Evolutionary conservation across 2,329 filamentous ascomycete genomes (phyloP), one percentile per base, ranked within the genome.

Genomic region (Capronia epimyces): DNA sequence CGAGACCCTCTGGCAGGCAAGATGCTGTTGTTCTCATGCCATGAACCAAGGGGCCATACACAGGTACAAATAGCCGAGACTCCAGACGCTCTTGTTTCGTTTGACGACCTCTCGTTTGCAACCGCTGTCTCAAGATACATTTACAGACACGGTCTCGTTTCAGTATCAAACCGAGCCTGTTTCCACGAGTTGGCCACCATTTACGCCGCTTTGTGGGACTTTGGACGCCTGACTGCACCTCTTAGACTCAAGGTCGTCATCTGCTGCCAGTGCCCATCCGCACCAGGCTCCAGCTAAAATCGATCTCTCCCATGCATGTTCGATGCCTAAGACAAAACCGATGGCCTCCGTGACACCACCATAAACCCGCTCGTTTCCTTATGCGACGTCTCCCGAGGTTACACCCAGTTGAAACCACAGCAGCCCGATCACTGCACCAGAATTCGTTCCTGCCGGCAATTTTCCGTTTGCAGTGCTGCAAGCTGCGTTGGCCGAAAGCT

Each of bases 151-250:
- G 27, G 10, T 21, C n/a, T n/a, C 20, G 24, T 27, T 34, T 48
- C 37, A 32, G 4, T 36, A 22, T 12, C 36, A 21, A 32, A 24
- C 46, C 36, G 36, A 42, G 12, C 24, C 46, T 40, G 36, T 40
- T 24, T 36, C 31, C 9, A 32, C n/a, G 29, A 32, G 13, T 5
- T 36, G 20, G 31, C 36, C 31, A 21, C 31, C 34, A 40, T 39
- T 12, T 40, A 22, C 41, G 21, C n/a, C 31, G 44, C 12, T 12
- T 18, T 40, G 18, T 39, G 36, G 36, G 15, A 39, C 36, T 36
- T 37, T 13, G 46, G 46, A n/a, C 39, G 39, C 46, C 43, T 24
- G 25, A 43, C 32, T 37, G 21, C 37, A 43, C 20, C 22, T 43
- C 20, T n/a, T n/a, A 15, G 16, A 9, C 34, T 31, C 36, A 6